Conservation (phyloP, 2,329 filamentous ascomycete species). For the Colletotrichum melonis region DNA sequence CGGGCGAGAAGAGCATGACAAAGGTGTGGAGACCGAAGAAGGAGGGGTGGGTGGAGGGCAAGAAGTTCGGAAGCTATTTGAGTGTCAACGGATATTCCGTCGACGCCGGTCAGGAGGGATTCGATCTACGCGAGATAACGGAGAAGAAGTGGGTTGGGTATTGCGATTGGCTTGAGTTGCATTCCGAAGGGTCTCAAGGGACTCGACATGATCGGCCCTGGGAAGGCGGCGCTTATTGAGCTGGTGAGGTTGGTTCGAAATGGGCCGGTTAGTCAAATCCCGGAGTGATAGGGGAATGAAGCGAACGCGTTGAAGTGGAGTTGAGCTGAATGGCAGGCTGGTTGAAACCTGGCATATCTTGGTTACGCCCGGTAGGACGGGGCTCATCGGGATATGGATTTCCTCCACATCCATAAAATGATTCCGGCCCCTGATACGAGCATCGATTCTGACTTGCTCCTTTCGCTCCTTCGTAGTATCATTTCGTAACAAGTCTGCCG, state of each 20-base stretch:
- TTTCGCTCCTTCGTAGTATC: background rate
- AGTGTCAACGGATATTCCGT: slow-evolving; percentile 52
- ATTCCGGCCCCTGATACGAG: background rate
- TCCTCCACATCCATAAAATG: background rate
- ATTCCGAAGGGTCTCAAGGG: slow-evolving; percentile 10
- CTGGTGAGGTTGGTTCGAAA: background rate
- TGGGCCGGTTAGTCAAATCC: background rate
- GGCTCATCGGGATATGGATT: background rate
- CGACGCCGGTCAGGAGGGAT: slow-evolving; percentile 49
- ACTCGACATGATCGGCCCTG: slow-evolving; percentile 24
- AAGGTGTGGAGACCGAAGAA: slow-evolving; percentile 46
- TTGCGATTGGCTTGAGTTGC: slow-evolving; percentile 35
- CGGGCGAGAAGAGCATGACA: background rate
- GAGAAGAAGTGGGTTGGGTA: slow-evolving; percentile 48
- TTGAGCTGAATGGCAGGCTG: background rate
- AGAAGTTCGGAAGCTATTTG: slow-evolving; percentile 43
- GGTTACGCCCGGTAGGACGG: background rate
- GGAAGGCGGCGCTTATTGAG: slow-evolving; percentile 31
- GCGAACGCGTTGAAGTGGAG: background rate
- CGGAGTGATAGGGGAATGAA: background rate
- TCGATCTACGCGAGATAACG: slow-evolving; percentile 49
- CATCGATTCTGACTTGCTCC: background rate
- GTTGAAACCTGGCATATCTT: background rate
- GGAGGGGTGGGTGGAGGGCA: slow-evolving; percentile 42
- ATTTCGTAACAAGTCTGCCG: background rate